Evolutionary conservation across 2,329 filamentous ascomycete genomes (phyloP), one percentile per base, ranked within the genome.

Genomic region (Ophiostoma sp.): DNA sequence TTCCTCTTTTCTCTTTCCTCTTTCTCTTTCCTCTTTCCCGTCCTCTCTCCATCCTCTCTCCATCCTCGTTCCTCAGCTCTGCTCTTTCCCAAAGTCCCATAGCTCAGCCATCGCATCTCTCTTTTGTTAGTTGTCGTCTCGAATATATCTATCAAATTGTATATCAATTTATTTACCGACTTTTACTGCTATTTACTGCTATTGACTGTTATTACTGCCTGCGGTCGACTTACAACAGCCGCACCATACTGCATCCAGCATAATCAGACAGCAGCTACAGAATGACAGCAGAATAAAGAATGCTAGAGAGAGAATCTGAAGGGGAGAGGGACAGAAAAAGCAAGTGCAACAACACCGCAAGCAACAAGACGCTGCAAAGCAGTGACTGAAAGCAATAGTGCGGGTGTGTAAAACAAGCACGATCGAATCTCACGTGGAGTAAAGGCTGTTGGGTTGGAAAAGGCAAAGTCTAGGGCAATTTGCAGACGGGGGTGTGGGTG

Each of bases 391-490:
- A 55, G 11, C n/a, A 55, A 27, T 18, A 27, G 49, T 27, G 47
- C 49, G 49, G 18, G 7, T 2, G n/a, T 4, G 27, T 4, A 27
- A 47, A 16, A 47, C 45, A 47, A 47, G 11, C 45, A 47, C 45
- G 49, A 55, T 55, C 49, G 49, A 55, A 36, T 60, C 55, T 60
- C 55, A 60, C 55, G 55, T 60, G 55, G 55, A 60, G 55, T 38
- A 60, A 27, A 60, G 7, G 55, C 55, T 60, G 55, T 60, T 60
- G 55, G 55, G 18, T 38, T 60, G 55, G 27, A 60, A 40, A 36
- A 3, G 55, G 55, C 27, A 60, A 36, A 18, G 55, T 60, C 55
- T 60, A 60, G 52, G 52, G 52, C 52, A 58, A 36, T 55, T 47
- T 60, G 55, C 55, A 60, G 55, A 38, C 55, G 11, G 27, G 55